These are phyloP conservation scores for Vitis hybrid DNA, from an alignment of 177 flowering plant genomes.

Conservation along the genomic window DNA sequence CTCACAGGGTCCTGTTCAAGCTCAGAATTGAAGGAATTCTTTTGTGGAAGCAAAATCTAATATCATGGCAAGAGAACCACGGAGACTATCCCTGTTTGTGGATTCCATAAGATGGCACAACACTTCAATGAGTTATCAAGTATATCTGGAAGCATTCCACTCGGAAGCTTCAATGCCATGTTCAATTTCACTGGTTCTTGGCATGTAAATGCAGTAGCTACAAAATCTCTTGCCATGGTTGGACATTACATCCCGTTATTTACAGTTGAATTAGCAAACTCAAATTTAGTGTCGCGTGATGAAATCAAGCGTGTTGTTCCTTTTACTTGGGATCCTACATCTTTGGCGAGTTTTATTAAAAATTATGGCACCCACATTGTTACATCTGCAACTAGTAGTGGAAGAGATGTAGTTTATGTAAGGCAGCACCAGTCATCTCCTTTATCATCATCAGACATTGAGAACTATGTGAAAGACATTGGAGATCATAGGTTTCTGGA, in stretches of 20 bases:
- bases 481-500: conserved; percentile 79
- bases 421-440: conserved; percentile 95
- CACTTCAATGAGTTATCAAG: conserved; percentile 65
- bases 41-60: too few species aligned
- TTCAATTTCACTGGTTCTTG: conserved; percentile 88
- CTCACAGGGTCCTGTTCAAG: too few species aligned
- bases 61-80: too few species aligned
- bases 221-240: conserved; percentile 83
- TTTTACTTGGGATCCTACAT: conserved; percentile 87
- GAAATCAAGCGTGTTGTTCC: conserved; percentile 85
- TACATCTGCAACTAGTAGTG: conserved; percentile 89
- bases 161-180: conserved; percentile 92
- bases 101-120: too few species aligned
- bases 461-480: conserved; percentile 77
- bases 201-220: conserved; percentile 71
- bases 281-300: conserved; percentile 54
- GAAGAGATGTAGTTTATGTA: conserved; percentile 93
- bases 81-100: too few species aligned
- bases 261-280: conserved; percentile 52
- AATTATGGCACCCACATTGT: conserved; percentile 93
- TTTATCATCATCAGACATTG: conserved; percentile 65
- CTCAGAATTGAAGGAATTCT: too few species aligned
- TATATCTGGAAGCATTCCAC: conserved; percentile 64
- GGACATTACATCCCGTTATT: conserved; percentile 57
- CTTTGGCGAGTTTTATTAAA: conserved; percentile 95